Evolutionary conservation across 192 early-diverging fungal species (phyloP).

Genomic region (Gaertneriomyces semiglobifer): DNA sequence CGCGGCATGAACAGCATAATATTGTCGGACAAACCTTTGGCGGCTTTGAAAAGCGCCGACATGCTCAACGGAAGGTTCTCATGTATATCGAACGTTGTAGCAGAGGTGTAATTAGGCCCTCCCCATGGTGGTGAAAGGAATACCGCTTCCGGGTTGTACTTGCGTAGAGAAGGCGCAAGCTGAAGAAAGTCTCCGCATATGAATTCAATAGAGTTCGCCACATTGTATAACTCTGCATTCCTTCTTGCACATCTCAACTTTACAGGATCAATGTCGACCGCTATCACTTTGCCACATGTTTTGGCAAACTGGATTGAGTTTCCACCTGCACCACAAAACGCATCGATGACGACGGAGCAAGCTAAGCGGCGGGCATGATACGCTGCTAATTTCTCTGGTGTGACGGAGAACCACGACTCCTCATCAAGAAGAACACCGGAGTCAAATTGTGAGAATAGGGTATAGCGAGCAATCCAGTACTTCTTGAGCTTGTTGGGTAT

Average conservation of each 20-base stretch:
- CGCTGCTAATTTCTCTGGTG: constrained; percentile 82
- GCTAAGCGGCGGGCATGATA: constrained; percentile 71
- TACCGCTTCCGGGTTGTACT: constrained; percentile 68
- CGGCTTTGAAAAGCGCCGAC: constrained; percentile 57
- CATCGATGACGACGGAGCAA: constrained; percentile 74
- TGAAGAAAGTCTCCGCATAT: constrained; percentile 84
- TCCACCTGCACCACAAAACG: constrained; percentile 91
- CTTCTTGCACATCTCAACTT: constrained; percentile 75
- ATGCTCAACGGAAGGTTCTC: constrained; percentile 61
- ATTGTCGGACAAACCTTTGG: constrained; percentile 66
- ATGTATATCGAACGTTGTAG: constrained; percentile 62
- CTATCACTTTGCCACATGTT: constrained; percentile 80
- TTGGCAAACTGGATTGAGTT: constrained; percentile 96
- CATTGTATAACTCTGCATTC: constrained; percentile 89
- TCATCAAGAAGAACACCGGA: constrained; percentile 82
- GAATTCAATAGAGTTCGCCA: constrained; percentile 88
- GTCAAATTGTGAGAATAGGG: constrained; percentile 81
- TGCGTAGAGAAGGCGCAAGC: constrained; percentile 54
- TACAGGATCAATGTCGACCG: constrained; percentile 83
- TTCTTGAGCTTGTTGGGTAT: constrained; percentile 49
- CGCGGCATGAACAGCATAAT: constrained; percentile 85
- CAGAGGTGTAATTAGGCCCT: constrained; percentile 70
- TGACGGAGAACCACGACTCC: constrained; percentile 94
- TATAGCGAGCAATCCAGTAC: constrained; percentile 83
- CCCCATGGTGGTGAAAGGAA: constrained; percentile 98